These are phyloP conservation scores for Penicillium sp. DNA, from an alignment of 2,329 filamentous ascomycete species.

Conservation along the genomic window DNA sequence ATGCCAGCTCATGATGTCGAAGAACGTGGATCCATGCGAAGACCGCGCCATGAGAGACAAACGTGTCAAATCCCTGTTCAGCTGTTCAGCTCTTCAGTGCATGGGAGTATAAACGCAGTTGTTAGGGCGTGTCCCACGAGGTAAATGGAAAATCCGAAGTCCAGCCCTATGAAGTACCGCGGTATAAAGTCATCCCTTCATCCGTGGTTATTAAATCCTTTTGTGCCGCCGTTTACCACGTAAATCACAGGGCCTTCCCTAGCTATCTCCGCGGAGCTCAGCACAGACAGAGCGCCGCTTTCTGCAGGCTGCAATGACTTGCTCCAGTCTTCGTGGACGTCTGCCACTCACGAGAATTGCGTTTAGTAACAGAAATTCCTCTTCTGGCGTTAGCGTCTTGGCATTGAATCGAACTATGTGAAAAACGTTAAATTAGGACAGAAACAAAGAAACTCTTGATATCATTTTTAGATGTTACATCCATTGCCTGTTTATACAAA, in stretches of 20 bases:
- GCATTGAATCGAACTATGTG: background rate
- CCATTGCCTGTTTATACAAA: too few species aligned
- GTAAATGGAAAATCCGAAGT: background rate
- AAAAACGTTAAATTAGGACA: too few species aligned
- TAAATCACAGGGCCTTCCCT: background rate
- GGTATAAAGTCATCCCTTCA: background rate
- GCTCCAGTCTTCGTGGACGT: constrained; percentile 3
- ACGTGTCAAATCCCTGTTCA: background rate
- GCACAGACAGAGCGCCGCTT: background rate
- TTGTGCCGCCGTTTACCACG: background rate
- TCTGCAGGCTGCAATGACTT: background rate
- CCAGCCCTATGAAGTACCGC: constrained; percentile 3
- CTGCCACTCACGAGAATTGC: constrained; percentile 33
- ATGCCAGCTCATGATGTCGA: constrained; percentile 39
- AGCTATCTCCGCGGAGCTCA: background rate
- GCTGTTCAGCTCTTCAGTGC: background rate
- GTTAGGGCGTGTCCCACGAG: background rate
- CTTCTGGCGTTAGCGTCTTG: constrained; percentile 26
- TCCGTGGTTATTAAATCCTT: background rate
- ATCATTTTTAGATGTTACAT: too few species aligned
- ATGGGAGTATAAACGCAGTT: background rate
- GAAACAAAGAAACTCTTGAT: too few species aligned
- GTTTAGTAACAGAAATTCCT: constrained; percentile 37
- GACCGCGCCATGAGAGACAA: constrained; percentile 6
- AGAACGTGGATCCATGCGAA: constrained; percentile 4